Conservation (phyloP, 169 alveolate genomes). For the Plasmodium inui region DNA sequence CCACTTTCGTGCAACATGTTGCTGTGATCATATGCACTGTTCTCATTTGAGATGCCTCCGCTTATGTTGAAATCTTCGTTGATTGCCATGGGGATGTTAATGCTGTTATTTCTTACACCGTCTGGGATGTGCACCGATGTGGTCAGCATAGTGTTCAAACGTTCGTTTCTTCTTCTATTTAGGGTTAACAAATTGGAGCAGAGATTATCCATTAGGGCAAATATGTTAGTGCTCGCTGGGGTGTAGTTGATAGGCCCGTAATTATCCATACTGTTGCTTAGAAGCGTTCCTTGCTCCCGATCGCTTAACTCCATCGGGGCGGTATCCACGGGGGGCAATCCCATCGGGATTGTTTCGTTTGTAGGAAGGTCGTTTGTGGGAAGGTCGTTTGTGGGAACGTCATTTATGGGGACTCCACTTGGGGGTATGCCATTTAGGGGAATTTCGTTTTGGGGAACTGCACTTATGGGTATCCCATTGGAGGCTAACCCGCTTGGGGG, state of each 20-base stretch:
- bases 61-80: slow-evolving; percentile 11
- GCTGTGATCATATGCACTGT: slow-evolving; percentile 1
- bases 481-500: neutral
- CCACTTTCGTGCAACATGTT: neutral
- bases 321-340: neutral
- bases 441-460: no score
- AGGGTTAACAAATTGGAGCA: slow-evolving; percentile 27
- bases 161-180: slow-evolving; percentile 31
- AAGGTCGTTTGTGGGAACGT: no score
- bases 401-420: no score
- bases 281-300: neutral
- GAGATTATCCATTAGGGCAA: slow-evolving; percentile 48
- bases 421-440: no score
- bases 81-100: neutral
- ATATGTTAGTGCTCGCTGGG: slow-evolving; percentile 16
- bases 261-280: neutral
- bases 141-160: neutral
- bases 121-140: slow-evolving; percentile 20
- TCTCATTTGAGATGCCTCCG: neutral
- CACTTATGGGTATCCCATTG: no score
- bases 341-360: neutral
- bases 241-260: neutral
- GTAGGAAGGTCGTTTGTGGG: neutral
- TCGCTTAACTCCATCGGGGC: neutral
- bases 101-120: slow-evolving; percentile 21